A percentile compares a stretch with the other conserved stretches of the same genome.
These are phyloP conservation scores for Blastobotrys terrestris DNA, from an alignment of 805 yeast genomes.

Conservation along the genomic window DNA sequence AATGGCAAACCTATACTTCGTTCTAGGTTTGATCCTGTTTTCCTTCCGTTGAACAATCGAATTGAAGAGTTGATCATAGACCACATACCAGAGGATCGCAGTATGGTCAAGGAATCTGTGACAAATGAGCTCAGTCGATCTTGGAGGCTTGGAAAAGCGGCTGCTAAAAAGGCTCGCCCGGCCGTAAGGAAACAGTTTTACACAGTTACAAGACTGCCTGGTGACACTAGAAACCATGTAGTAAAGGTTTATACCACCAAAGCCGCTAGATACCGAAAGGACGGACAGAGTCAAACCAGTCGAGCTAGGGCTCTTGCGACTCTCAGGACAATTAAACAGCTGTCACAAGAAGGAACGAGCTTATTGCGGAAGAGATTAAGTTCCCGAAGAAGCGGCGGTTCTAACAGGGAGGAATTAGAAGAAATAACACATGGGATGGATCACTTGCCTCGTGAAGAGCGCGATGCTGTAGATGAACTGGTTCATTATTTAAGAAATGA, in stretches of 20 bases:
- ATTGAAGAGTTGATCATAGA: conserved; percentile 41
- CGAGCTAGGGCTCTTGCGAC: not conserved
- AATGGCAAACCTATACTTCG: conserved; percentile 59
- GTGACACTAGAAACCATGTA: not conserved
- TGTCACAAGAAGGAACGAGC: not conserved
- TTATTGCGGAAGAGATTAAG: not conserved
- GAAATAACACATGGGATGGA: not conserved
- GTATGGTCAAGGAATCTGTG: conserved; percentile 38
- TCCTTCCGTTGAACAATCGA: conserved; percentile 54
- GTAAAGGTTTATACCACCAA: not conserved
- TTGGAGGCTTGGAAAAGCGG: conserved; percentile 38
- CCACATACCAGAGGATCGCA: conserved; percentile 39
- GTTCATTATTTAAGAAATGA: not conserved
- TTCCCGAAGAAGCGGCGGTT: not conserved
- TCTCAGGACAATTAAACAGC: not conserved
- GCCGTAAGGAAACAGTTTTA: not conserved
- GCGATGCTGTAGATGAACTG: not conserved
- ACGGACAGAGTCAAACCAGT: not conserved
- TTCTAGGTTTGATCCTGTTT: conserved; percentile 54
- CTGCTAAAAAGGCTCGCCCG: conserved; percentile 8
- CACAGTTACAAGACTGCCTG: not conserved
- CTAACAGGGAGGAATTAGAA: not conserved
- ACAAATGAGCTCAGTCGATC: conserved; percentile 56
- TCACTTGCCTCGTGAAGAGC: not conserved
- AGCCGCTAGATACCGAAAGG: not conserved